Percentiles rank a stretch among this genome's conserved stretches.
phyloP scores from a whole-genome alignment of 805 yeast genomes.

The Tetrapisispora namnaoensis region DNA sequence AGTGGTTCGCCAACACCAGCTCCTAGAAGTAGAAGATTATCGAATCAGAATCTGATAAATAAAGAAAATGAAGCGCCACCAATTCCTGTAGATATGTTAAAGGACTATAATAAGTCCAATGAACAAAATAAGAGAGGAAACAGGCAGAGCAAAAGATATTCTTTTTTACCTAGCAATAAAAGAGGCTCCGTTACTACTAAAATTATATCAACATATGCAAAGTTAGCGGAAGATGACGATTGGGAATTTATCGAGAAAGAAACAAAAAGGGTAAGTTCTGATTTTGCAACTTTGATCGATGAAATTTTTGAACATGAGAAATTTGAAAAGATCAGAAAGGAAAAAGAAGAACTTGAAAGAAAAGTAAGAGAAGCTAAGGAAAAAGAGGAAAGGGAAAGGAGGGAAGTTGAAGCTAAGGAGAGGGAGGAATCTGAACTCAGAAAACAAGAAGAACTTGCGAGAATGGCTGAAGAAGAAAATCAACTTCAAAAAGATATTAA shows the following conservation, averaged over 20 bases:
- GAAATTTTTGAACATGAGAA: constrained; percentile 65
- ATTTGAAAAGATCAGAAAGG: constrained; percentile 46
- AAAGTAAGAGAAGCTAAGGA: constrained; percentile 39
- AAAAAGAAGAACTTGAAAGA: constrained; percentile 35
- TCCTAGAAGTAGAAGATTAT: constrained; percentile 19
- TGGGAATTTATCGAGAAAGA: constrained; percentile 65
- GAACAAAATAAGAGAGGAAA: constrained; percentile 12
- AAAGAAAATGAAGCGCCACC: constrained; percentile 17
- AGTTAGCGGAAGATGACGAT: constrained; percentile 50
- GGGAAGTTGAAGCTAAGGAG: constrained; percentile 15
- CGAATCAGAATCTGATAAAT: constrained; percentile 15
- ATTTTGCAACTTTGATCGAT: constrained; percentile 70
- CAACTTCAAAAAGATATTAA: constrained; percentile 25
- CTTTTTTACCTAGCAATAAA: constrained; percentile 35
- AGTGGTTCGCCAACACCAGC: constrained; percentile 27
- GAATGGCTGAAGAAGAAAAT: constrained; percentile 12
- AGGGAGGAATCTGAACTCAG: constrained; percentile 8
- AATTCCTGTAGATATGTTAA: constrained; percentile 17
- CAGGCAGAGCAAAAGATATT: constrained; percentile 29
- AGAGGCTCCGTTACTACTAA: constrained; percentile 67
- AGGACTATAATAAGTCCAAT: constrained; percentile 7
- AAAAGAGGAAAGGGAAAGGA: constrained; percentile 36
- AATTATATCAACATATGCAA: constrained; percentile 63
- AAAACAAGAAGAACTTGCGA: constrained; percentile 16
- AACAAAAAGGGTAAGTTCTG: constrained; percentile 66